A percentile compares a stretch with the other conserved stretches of the same genome.
phyloP scores from a whole-genome alignment of 2,329 filamentous ascomycete species.

The Tolypocladium paradoxum region DNA sequence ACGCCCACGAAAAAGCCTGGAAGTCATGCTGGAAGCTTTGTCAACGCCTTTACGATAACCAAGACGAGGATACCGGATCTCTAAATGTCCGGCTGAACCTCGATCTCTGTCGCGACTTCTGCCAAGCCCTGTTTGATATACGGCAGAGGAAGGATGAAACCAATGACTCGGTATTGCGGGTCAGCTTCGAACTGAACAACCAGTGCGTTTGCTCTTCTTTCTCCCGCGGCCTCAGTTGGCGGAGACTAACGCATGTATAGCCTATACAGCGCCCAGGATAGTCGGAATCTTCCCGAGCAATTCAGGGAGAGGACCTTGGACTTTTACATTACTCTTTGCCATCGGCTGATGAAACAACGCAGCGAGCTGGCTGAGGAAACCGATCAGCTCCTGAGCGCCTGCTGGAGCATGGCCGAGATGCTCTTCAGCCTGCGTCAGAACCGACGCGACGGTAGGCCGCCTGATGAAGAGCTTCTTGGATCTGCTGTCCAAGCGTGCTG shows the following conservation, averaged over 20 bases:
- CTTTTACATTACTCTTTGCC: constrained; percentile 89
- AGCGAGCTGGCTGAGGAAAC: constrained; percentile 70
- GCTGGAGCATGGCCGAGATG: constrained; percentile 87
- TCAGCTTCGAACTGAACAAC: constrained; percentile 92
- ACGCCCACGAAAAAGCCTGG: constrained; percentile 82
- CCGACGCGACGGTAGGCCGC: constrained; percentile 57
- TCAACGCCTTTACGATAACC: constrained; percentile 75
- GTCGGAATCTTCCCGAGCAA: constrained; percentile 65
- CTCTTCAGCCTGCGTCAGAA: constrained; percentile 83
- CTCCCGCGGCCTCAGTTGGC: background rate
- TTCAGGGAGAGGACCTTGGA: constrained; percentile 86
- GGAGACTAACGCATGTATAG: constrained; percentile 24
- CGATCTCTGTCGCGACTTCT: constrained; percentile 85
- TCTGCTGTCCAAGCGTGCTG: constrained; percentile 89
- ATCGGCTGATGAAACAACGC: constrained; percentile 91
- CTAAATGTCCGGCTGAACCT: constrained; percentile 63
- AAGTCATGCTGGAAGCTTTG: constrained; percentile 90
- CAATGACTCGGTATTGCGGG: constrained; percentile 75
- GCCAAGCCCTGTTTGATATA: constrained; percentile 81
- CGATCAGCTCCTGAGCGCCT: constrained; percentile 72
- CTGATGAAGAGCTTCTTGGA: constrained; percentile 75
- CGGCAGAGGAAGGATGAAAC: constrained; percentile 66
- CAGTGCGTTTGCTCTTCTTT: constrained; percentile 41
- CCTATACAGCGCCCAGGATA: constrained; percentile 82
- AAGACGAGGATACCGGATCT: constrained; percentile 57